Evolutionary conservation across 345 rosid genomes (phyloP).

Genomic region (Populus tremula): DNA sequence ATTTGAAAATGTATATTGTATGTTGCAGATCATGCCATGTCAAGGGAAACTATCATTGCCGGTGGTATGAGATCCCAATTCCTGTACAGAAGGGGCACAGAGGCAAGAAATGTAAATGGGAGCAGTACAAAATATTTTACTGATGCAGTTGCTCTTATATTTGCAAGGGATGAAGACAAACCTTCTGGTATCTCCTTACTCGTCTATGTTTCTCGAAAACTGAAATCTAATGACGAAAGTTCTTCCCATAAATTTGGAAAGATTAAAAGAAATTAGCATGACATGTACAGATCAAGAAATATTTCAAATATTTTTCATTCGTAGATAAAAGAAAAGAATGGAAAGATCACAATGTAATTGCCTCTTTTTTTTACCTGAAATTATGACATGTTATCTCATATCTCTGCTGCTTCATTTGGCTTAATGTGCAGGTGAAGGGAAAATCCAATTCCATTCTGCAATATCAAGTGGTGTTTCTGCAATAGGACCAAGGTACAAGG

Average conservation of each 20-base stretch:
- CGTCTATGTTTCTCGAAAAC: no score
- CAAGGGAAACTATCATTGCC: conserved; percentile 58
- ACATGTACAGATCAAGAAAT: no score
- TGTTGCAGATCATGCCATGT: conserved; percentile 64
- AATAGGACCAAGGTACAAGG: conserved; percentile 58
- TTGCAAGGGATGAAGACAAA: conserved; percentile 64
- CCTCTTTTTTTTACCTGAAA: not conserved
- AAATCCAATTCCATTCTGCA: conserved; percentile 56
- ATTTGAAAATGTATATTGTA: not conserved
- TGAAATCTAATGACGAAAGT: no score
- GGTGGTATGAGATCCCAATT: conserved; percentile 56
- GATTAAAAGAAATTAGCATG: no score
- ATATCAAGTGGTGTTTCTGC: conserved; percentile 62
- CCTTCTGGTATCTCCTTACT: conserved; percentile 45
- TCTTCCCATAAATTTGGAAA: no score
- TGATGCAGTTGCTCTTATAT: conserved; percentile 56
- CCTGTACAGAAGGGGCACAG: conserved; percentile 39
- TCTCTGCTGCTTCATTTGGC: conserved; percentile 11
- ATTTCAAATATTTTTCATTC: no score
- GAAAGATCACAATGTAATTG: no score
- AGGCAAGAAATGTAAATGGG: conserved; percentile 21
- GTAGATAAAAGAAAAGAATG: no score
- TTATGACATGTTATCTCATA: not conserved
- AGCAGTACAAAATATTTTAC: not conserved
- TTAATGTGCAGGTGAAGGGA: conserved; percentile 47